phyloP scores from a whole-genome alignment of 176 grass and related monocot species.

The Musa itinerans region DNA sequence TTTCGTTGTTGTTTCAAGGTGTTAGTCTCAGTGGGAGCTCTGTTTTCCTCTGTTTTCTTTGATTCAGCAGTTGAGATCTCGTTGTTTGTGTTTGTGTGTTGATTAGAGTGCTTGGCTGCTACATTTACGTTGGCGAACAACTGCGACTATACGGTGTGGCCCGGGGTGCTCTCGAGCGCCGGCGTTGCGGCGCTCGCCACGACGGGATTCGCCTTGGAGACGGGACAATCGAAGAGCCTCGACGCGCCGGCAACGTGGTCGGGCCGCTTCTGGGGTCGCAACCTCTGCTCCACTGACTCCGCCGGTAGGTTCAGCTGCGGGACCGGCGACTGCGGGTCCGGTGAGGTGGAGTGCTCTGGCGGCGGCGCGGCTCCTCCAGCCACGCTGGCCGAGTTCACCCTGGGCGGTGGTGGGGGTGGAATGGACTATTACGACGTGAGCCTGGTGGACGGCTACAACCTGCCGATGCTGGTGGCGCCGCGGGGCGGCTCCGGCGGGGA shows the following conservation, averaged over 20 bases:
- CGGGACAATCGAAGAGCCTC: not conserved
- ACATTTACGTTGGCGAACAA: constrained; percentile 1
- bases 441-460: not conserved
- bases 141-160: not conserved
- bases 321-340: not conserved
- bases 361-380: not conserved
- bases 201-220: not conserved
- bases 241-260: not conserved
- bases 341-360: not conserved
- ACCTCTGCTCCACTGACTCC: not conserved
- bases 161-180: not conserved
- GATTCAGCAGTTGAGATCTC: too few species aligned
- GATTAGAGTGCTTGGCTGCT: not conserved
- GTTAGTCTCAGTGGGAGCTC: too few species aligned
- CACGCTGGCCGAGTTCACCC: constrained; percentile 1
- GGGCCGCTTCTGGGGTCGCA: constrained; percentile 2
- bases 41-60: too few species aligned
- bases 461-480: too few species aligned
- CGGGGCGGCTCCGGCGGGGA: too few species aligned
- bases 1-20: too few species aligned
- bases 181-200: not conserved
- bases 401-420: not conserved
- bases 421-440: not conserved
- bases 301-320: not conserved
- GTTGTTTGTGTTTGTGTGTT: too few species aligned